phyloP scores from a whole-genome alignment of 371 early-diverging fungal species.

The Mortierella sp. region DNA sequence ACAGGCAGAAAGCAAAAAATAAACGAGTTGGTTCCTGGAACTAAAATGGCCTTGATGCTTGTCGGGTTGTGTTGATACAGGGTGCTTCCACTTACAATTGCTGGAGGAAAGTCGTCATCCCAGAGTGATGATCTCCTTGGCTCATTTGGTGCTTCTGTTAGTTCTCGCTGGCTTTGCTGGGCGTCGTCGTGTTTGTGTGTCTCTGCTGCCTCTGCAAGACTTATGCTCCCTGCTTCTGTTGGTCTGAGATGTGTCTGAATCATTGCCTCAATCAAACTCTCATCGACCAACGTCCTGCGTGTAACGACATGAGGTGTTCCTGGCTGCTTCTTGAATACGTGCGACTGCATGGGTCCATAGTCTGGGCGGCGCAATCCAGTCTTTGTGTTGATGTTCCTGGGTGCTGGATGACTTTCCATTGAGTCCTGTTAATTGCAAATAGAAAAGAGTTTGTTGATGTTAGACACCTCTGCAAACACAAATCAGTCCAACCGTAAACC shows the following conservation, averaged over 20 bases:
- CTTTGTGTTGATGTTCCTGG: slow-evolving; percentile 13
- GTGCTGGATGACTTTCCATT: slow-evolving; percentile 3
- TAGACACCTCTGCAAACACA: background rate
- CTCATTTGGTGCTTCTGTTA: background rate
- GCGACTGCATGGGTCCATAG: slow-evolving; percentile 40
- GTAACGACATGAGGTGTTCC: slow-evolving; percentile 26
- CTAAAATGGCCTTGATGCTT: background rate
- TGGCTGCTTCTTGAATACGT: slow-evolving; percentile 18
- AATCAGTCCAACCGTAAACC: background rate
- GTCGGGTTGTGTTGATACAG: background rate
- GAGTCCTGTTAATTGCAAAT: background rate
- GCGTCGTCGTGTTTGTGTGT: background rate
- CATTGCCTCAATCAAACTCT: slow-evolving; percentile 35
- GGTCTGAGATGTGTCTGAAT: slow-evolving; percentile 36
- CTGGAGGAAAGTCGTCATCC: background rate
- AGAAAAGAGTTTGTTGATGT: background rate
- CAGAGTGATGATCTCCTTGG: background rate
- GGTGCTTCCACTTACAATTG: background rate
- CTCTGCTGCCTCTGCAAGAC: background rate
- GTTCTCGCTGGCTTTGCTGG: background rate
- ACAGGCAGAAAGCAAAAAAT: background rate
- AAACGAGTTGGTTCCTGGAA: background rate
- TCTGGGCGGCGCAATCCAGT: slow-evolving; percentile 40
- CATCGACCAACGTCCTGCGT: slow-evolving; percentile 42
- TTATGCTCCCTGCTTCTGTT: background rate